phyloP scores from a whole-genome alignment of 352 stramenopile genomes.

The Saprolegnia parasitica region DNA sequence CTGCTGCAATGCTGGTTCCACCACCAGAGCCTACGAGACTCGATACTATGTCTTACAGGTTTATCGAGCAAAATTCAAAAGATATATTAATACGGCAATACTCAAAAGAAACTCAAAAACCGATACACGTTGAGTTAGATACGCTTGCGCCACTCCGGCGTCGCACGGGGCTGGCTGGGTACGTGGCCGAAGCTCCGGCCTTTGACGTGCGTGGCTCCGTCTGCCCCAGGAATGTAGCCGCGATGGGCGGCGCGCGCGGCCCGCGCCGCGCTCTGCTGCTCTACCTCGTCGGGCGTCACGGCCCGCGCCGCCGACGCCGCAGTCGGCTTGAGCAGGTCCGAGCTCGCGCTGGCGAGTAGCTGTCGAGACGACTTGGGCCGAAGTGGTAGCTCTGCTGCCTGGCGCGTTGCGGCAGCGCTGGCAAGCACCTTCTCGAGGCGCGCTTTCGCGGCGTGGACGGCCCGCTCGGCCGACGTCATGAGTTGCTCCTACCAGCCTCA shows the following conservation, averaged over 20 bases:
- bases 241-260: not conserved
- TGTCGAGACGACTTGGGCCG: not conserved
- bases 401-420: not conserved
- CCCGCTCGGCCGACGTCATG: not conserved
- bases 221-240: conserved; percentile 5
- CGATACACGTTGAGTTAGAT: not conserved
- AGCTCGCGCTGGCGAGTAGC: not conserved
- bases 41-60: not conserved
- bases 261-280: not conserved
- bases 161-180: conserved; percentile 16
- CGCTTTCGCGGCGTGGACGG: not conserved
- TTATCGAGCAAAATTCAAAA: not conserved
- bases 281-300: conserved; percentile 17
- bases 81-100: not conserved
- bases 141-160: conserved; percentile 12
- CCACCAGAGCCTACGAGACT: not conserved
- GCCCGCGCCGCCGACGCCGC: conserved; percentile 10
- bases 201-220: conserved; percentile 21
- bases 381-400: not conserved
- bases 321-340: conserved; percentile 7
- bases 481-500: conserved; percentile 17
- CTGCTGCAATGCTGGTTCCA: not conserved
- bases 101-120: not conserved
- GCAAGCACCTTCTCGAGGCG: conserved; percentile 6
- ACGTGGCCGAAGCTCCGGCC: conserved; percentile 25